Evolutionary conservation across 495 filamentous ascomycete genomes (phyloP).

Genomic region (Trichoderma asperelloides): DNA sequence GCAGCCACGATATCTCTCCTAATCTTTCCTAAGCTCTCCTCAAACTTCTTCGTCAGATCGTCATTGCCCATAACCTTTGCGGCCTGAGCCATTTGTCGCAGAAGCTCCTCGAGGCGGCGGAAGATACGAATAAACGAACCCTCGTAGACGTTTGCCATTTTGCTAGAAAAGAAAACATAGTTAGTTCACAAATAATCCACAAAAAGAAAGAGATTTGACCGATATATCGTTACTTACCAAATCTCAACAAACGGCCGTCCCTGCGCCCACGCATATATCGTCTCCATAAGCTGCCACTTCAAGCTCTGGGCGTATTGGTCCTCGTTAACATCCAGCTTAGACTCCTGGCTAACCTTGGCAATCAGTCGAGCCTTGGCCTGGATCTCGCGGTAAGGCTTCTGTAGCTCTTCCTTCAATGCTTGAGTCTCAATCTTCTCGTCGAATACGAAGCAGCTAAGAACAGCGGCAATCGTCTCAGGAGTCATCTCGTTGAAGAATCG

Average conservation of each 20-base stretch:
- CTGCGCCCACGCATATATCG: conserved; percentile 88
- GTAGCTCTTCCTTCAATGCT: conserved; percentile 69
- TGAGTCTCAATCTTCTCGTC: conserved; percentile 82
- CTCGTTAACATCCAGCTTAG: conserved; percentile 82
- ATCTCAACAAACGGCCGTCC: conserved; percentile 90
- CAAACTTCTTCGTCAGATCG: conserved; percentile 85
- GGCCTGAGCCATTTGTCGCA: conserved; percentile 97
- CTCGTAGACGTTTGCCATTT: conserved; percentile 98
- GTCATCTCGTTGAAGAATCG: conserved; percentile 94
- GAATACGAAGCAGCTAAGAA: conserved; percentile 89
- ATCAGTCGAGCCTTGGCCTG: conserved; percentile 75
- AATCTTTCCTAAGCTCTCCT: conserved; percentile 71
- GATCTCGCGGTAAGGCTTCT: conserved; percentile 76
- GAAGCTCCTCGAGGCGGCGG: conserved; percentile 84
- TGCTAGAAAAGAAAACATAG: conserved; percentile 42
- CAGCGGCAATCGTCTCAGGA: conserved; percentile 75
- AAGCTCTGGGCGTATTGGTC: conserved; percentile 83
- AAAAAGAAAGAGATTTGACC: conserved; percentile 1
- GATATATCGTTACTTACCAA: conserved; percentile 54
- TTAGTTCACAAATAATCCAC: conserved; percentile 4
- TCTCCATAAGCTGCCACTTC: conserved; percentile 92
- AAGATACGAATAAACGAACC: conserved; percentile 93
- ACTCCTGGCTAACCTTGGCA: conserved; percentile 87
- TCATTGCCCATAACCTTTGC: conserved; percentile 96
- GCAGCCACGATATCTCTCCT: conserved; percentile 87